Evolutionary conservation across 768 basidiomycete genomes (phyloP).

Genomic region (Xerocomellus dryophilus): DNA sequence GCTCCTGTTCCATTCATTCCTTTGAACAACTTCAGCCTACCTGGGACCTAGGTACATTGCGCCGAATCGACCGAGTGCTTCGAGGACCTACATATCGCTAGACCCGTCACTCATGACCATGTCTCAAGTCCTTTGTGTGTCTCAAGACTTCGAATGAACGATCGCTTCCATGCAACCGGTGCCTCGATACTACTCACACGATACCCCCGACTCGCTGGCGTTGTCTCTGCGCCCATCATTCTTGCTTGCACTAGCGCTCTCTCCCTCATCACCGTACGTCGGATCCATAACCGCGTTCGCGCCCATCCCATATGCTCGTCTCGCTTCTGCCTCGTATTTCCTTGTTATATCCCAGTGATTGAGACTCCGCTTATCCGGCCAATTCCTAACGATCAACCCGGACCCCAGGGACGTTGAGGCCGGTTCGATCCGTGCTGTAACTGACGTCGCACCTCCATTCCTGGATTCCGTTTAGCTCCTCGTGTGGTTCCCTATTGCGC

Average conservation of each 20-base stretch:
- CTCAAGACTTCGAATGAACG: background rate
- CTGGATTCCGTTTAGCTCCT: background rate
- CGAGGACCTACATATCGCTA: background rate
- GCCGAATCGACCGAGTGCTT: background rate
- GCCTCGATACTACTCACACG: background rate
- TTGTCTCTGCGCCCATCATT: no score
- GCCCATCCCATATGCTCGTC: no score
- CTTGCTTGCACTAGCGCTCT: no score
- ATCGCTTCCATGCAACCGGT: background rate
- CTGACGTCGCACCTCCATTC: background rate
- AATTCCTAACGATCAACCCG: background rate
- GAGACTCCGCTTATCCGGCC: slow-evolving; percentile 12
- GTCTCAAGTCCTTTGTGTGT: background rate
- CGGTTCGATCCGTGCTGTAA: slow-evolving; percentile 6
- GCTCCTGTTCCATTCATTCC: no score
- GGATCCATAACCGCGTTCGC: background rate
- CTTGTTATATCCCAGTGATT: background rate
- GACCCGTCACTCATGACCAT: background rate
- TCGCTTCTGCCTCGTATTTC: background rate
- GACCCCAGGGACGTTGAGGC: background rate
- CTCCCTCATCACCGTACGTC: no score
- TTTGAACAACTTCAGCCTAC: background rate
- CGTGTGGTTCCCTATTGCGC: slow-evolving; percentile 10
- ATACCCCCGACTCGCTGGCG: background rate
- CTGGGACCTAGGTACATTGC: background rate